Evolutionary conservation across 129 eudicot species (phyloP).

Genomic region (Ambrosia artemisiifolia): DNA sequence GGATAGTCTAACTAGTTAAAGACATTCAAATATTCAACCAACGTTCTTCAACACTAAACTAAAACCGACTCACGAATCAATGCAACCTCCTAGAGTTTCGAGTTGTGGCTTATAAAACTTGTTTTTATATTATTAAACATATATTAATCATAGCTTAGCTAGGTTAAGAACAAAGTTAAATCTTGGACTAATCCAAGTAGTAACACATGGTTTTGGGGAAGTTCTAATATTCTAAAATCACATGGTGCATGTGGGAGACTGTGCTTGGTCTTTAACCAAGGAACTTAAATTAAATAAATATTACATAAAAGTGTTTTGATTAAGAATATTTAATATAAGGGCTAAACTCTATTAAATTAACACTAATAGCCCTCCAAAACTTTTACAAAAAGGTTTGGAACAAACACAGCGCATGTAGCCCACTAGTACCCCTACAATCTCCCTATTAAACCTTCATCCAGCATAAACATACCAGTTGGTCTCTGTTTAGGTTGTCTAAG

Average conservation of each 20-base stretch:
- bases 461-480: conserved; percentile 33
- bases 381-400: conserved; percentile 25
- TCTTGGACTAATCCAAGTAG: conserved; percentile 59
- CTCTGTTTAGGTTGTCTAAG: conserved; percentile 30
- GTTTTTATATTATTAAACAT: conserved; percentile 6
- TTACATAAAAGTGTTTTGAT: conserved; percentile 3
- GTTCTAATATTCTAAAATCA: conserved; percentile 44
- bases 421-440: conserved; percentile 33
- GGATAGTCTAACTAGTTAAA: not conserved
- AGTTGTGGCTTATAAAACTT: not conserved
- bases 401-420: conserved; percentile 39
- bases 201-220: conserved; percentile 37
- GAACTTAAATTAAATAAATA: conserved; percentile 7
- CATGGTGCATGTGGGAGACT: conserved; percentile 88
- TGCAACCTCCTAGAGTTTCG: conserved; percentile 41
- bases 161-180: conserved; percentile 46
- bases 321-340: conserved; percentile 2
- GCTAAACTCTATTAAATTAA: conserved; percentile 30
- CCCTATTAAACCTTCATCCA: conserved; percentile 38
- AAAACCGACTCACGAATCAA: conserved; percentile 20
- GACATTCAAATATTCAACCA: not conserved
- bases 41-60: not conserved
- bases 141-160: conserved; percentile 15
- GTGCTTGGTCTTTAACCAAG: conserved; percentile 52
- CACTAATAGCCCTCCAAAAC: conserved; percentile 32